Evolutionary conservation across 2,329 filamentous ascomycete species (phyloP).

Genomic region (Hymenoscyphus salicellus): DNA sequence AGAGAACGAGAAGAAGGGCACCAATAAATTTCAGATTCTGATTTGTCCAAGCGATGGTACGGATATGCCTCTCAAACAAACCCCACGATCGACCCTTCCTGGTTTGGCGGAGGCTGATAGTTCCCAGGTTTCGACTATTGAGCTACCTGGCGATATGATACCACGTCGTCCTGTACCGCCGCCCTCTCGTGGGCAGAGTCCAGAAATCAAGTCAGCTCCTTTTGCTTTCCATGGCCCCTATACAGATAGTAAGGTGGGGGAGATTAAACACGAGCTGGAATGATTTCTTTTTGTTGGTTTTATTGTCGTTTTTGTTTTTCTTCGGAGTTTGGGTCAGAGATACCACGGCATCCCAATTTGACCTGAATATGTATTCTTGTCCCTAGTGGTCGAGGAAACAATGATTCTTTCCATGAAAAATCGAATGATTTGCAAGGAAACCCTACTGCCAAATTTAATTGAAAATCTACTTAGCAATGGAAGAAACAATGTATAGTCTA

Average conservation of each 20-base stretch:
- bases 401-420: no score
- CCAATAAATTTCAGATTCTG: slow-evolving; percentile 10
- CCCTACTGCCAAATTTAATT: no score
- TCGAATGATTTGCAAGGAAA: no score
- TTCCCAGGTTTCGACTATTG: not conserved
- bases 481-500: no score
- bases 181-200: not conserved
- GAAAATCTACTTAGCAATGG: no score
- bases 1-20: slow-evolving; percentile 14
- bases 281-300: not conserved
- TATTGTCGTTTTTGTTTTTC: not conserved
- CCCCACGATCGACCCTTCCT: not conserved
- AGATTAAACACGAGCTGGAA: slow-evolving; percentile 9
- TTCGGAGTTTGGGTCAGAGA: not conserved
- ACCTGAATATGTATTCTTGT: not conserved
- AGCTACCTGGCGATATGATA: not conserved
- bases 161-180: not conserved
- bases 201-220: not conserved
- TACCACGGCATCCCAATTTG: not conserved
- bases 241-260: slow-evolving; percentile 4
- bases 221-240: not conserved
- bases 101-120: slow-evolving; percentile 6
- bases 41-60: slow-evolving; percentile 9
- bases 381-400: no score
- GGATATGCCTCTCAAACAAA: not conserved